Conservation (phyloP, 352 stramenopile genomes). For the Globisporangium middletonii region DNA sequence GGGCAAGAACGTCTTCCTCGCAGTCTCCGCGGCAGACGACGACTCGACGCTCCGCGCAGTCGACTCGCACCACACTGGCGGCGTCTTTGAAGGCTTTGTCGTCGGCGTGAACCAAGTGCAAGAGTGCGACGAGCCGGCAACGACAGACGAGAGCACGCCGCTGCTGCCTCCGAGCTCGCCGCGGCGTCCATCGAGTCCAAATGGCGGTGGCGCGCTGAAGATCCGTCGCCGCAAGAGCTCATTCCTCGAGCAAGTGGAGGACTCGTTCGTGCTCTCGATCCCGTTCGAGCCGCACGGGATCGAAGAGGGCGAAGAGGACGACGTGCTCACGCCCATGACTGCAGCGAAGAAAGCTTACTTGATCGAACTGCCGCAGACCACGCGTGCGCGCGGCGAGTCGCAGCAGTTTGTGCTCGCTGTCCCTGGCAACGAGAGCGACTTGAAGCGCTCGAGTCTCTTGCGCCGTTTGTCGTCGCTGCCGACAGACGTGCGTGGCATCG, state of each 20-base stretch:
- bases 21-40: conserved; percentile 48
- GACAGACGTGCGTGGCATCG: conserved; percentile 68
- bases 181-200: conserved; percentile 17
- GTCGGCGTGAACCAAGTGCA: conserved; percentile 62
- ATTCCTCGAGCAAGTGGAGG: conserved; percentile 54
- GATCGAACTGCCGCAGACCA: conserved; percentile 67
- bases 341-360: conserved; percentile 42
- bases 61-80: conserved; percentile 39
- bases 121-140: conserved; percentile 17
- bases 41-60: conserved; percentile 64
- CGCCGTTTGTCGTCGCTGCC: conserved; percentile 35
- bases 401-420: conserved; percentile 68
- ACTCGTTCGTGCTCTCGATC: conserved; percentile 74
- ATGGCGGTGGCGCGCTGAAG: conserved; percentile 6
- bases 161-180: conserved; percentile 33
- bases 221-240: conserved; percentile 30
- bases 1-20: conserved; percentile 69
- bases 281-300: conserved; percentile 47
- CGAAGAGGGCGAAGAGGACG: conserved; percentile 12
- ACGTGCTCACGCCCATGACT: conserved; percentile 15
- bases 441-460: conserved; percentile 13
- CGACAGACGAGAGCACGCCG: conserved; percentile 18
- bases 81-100: conserved; percentile 65
- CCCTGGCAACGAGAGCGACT: conserved; percentile 33
- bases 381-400: conserved; percentile 27